phyloP scores from a whole-genome alignment of 306 rosid species.

The Inga laurina region DNA sequence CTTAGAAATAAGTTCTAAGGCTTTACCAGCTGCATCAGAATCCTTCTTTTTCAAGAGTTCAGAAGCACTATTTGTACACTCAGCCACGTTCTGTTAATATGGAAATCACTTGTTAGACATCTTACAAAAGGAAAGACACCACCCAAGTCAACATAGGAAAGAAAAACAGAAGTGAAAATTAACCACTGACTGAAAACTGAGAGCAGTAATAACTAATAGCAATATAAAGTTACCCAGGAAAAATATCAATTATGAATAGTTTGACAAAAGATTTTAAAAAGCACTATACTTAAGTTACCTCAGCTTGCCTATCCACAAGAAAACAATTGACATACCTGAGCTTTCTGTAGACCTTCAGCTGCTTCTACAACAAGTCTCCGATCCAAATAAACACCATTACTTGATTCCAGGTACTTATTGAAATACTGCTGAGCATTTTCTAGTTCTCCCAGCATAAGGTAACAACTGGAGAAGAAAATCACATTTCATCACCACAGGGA shows the following conservation, averaged over 20 bases:
- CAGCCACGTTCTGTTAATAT: constrained; percentile 68
- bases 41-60: constrained; percentile 68
- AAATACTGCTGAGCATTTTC: constrained; percentile 61
- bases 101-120: constrained; percentile 29
- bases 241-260: constrained; percentile 14
- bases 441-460: constrained; percentile 86
- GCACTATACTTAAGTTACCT: constrained; percentile 18
- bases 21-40: constrained; percentile 63
- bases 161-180: constrained; percentile 24
- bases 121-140: constrained; percentile 16
- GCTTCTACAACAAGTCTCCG: constrained; percentile 82
- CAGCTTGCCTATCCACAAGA: constrained; percentile 21
- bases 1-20: constrained; percentile 65
- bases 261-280: neutral
- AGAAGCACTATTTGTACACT: constrained; percentile 50
- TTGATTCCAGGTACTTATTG: constrained; percentile 64
- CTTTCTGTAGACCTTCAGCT: constrained; percentile 75
- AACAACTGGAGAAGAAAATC: constrained; percentile 58
- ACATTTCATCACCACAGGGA: constrained; percentile 5
- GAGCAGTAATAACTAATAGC: constrained; percentile 3
- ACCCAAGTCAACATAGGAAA: neutral
- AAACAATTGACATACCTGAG: constrained; percentile 68
- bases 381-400: constrained; percentile 75
- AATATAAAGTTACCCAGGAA: constrained; percentile 14
- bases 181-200: constrained; percentile 19